These are phyloP conservation scores for Pulicaria dysenterica DNA, from an alignment of 129 eudicot genomes.

Conservation along the genomic window DNA sequence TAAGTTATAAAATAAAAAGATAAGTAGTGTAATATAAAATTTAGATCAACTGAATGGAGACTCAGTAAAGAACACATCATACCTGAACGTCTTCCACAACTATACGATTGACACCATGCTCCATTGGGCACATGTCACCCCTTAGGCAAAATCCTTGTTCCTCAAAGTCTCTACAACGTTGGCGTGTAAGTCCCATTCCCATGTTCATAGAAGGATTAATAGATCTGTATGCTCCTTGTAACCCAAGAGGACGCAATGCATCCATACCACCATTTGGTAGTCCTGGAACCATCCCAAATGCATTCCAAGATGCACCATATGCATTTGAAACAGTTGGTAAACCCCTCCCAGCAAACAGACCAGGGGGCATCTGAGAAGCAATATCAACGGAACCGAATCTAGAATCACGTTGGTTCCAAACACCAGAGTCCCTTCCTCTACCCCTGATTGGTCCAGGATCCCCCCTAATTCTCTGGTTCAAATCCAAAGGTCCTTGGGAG, in stretches of 20 bases:
- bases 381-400: slow-evolving; percentile 62
- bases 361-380: slow-evolving; percentile 66
- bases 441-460: slow-evolving; percentile 72
- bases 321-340: slow-evolving; percentile 72
- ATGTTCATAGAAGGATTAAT: slow-evolving; percentile 64
- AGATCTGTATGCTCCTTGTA: slow-evolving; percentile 74
- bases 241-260: slow-evolving; percentile 65
- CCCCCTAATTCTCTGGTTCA: slow-evolving; percentile 58
- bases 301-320: slow-evolving; percentile 70
- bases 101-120: slow-evolving; percentile 94
- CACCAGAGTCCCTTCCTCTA: slow-evolving; percentile 70
- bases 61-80: slow-evolving; percentile 16
- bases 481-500: slow-evolving; percentile 56
- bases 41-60: too few relatives aligned
- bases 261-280: slow-evolving; percentile 81
- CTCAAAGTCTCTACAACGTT: slow-evolving; percentile 95
- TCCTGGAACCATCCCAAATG: slow-evolving; percentile 82
- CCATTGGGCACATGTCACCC: slow-evolving; percentile 99
- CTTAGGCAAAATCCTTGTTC: slow-evolving; percentile 97
- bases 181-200: slow-evolving; percentile 79
- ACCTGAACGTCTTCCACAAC: slow-evolving; percentile 99
- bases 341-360: slow-evolving; percentile 76
- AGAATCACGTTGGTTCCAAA: slow-evolving; percentile 67
- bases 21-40: too few relatives aligned
- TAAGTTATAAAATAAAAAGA: too few relatives aligned